phyloP scores from a whole-genome alignment of 345 rosid genomes.

The Aegle marmelos region DNA sequence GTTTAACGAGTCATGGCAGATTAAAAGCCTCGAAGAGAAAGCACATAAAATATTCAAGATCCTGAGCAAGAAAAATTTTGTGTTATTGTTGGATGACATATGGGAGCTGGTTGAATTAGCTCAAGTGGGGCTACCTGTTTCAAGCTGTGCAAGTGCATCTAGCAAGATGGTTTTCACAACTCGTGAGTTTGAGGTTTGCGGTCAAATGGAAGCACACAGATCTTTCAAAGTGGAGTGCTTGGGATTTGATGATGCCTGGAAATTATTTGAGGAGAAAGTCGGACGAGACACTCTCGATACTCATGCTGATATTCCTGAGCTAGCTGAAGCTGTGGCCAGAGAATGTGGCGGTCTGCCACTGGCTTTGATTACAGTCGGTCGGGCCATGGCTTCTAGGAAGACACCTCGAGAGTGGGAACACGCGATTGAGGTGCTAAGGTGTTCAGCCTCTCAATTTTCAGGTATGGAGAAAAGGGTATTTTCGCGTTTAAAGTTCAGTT shows the following conservation, averaged over 20 bases:
- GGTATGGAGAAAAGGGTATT: neutral
- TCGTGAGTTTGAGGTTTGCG: conserved; percentile 9
- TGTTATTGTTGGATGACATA: conserved; percentile 3
- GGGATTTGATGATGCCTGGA: conserved; percentile 3
- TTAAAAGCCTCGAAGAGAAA: neutral
- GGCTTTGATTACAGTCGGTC: conserved; percentile 1
- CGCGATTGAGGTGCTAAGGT: neutral
- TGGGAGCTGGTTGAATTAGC: conserved; percentile 7
- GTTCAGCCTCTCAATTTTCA: neutral
- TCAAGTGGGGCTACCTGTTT: conserved; percentile 10
- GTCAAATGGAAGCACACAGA: conserved; percentile 4
- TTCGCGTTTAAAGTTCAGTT: neutral
- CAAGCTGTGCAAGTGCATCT: neutral
- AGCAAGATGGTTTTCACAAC: conserved; percentile 2
- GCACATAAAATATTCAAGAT: conserved; percentile 1
- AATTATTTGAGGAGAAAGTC: neutral
- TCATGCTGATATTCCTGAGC: conserved; percentile 5
- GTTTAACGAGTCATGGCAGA: conserved; percentile 3
- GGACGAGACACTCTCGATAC: neutral
- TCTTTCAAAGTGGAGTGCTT: conserved; percentile 9
- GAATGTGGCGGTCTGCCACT: conserved; percentile 9
- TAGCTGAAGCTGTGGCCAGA: neutral
- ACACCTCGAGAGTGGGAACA: neutral
- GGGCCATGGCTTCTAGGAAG: neutral
- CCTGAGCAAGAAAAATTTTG: neutral